Conservation (phyloP, 2,329 filamentous ascomycete species). For the Talaromyces atroroseus region DNA sequence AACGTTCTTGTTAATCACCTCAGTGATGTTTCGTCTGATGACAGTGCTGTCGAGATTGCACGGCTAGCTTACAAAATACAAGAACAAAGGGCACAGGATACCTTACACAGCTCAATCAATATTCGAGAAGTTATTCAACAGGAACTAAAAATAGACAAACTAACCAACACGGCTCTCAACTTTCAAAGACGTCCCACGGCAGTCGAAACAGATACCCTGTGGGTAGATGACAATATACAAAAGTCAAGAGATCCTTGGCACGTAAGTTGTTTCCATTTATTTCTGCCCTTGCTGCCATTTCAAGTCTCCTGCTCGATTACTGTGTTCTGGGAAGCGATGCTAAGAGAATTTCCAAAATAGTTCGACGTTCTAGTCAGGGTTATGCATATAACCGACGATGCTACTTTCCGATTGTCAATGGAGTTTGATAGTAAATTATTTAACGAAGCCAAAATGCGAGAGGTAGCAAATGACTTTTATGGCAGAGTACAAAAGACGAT, state of each 20-base stretch:
- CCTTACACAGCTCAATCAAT: neutral
- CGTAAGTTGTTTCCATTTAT: neutral
- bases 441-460: neutral
- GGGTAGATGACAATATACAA: neutral
- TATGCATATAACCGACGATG: neutral
- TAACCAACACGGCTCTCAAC: neutral
- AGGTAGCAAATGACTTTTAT: neutral
- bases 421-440: neutral
- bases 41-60: neutral
- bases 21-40: neutral
- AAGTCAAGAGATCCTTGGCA: neutral
- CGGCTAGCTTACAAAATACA: neutral
- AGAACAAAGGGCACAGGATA: neutral
- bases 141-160: neutral
- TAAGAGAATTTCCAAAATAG: neutral
- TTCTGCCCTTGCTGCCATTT: neutral
- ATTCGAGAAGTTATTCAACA: neutral
- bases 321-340: neutral
- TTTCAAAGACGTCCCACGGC: neutral
- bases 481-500: neutral
- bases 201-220: neutral
- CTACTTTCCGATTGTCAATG: neutral
- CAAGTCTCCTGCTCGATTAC: neutral
- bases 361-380: neutral
- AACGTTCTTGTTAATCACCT: constrained; percentile 16